Evolutionary conservation across 2,329 filamentous ascomycete species (phyloP), one percentile per base, ranked within the genome.

Genomic region (Paraphaeosphaeria minitans): DNA sequence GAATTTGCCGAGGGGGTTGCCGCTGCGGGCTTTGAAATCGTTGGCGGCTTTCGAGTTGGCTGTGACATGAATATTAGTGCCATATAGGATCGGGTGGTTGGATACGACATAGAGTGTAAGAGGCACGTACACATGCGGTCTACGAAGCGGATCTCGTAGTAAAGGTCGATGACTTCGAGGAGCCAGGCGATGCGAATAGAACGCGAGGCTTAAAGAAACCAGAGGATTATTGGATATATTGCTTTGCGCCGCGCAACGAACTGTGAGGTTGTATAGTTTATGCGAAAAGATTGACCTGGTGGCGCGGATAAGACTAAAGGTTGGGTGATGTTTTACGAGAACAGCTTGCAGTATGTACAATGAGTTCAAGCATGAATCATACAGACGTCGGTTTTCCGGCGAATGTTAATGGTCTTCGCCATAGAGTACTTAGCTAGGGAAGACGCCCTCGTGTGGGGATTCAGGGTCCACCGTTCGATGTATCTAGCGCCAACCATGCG

Each of bases 151-250:
- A 80, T 55, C 10, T 75, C 72, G 61, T 82, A 83, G 21, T 75
- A 68, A 6, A 81, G 72, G 6, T 68, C 68, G 0, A 82, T 72
- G 57, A 81, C 79, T 60, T 81, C 77, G 6, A 82, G 75, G 6
- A 81, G 74, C 80, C 79, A 82, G 48, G 80, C 80, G 37, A 72
- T 77, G 16, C 78, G 77, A 49, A 81, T 80, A 54, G 68, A 74
- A 55, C 79, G 75, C 2, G 80, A 82, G 48, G 79, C 77, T 69
- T 82, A 78, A 10, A 83, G 76, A 63, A 82, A 82, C 47, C 47
- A 49, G 10, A 49, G 47, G n/a, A 29, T 49, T 22, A 49, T 49
- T 37, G 47, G 47, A 2, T 29, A 29, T 29, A 49, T 22, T n/a
- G 14, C n/a, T 2, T 16, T 29, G 4, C 22, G 9, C 16, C 16